Base-by-base conservation (phyloP, 2,329 filamentous ascomycete genomes). In the Fusarium sulawesiense region DNA sequence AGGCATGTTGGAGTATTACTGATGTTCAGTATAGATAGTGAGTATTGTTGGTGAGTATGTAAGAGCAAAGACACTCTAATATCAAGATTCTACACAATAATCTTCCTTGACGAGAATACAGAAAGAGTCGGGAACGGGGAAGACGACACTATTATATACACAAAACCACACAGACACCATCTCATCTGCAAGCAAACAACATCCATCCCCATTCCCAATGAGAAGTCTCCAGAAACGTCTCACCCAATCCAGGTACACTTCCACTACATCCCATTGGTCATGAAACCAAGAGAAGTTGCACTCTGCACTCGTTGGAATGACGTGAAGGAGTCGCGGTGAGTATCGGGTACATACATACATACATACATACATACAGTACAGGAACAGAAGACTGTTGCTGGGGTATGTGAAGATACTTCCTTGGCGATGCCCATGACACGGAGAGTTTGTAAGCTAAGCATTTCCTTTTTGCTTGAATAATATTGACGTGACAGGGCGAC, bases 1-100 rank as follows among this genome's bases (percentile, higher is more conserved):
- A 30, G 71, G 66, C 81, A 83, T 83, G 47, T 60, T 72, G 62
- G 56, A 16, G 14, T 50, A 14, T 30, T 44, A 20, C 23, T 25
- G n/a, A 48, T 21, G 40, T n/a, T 7, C 12, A 30, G 34, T 21
- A 16, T 29, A 40, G 40, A 51, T 54, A 23, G 47, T 62, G 20
- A 29, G 16, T 21, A 42, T 16, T 40, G 25, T 48, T 47, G 50
- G 40, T 32, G 13, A 23, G 30, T 37, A 4, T 50, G 25, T 29
- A 34, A 10, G 7, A 37, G 11, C 4, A 30, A 20, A 49, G 6
- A 59, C 25, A 21, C 23, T 49, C 29, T 34, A 21, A 25, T 41
- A 34, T 27, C 27, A 47, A 40, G 21, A 27, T 46, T 27, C 29
- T 51, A 27, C 27, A 58, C 14, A 40, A 42, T 25, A 16, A 11